Evolutionary conservation across 2,329 filamentous ascomycete species (phyloP).

Genomic region (Cytospora leucostoma): DNA sequence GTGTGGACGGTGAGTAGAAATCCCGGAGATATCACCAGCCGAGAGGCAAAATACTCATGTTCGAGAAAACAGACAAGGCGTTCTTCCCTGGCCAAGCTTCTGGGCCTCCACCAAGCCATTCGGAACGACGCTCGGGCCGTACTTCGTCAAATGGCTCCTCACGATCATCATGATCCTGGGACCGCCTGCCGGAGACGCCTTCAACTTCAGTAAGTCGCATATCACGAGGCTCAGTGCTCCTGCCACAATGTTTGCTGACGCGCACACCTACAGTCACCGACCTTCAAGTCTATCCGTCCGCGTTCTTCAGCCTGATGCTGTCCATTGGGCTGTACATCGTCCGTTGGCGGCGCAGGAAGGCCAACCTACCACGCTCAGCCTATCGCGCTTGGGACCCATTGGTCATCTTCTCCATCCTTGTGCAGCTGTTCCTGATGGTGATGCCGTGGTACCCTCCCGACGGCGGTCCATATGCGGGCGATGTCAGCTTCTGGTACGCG

Average conservation of each 20-base stretch:
- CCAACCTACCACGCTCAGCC: constrained; percentile 49
- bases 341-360: constrained; percentile 53
- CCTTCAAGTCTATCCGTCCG: constrained; percentile 58
- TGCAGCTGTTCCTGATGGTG: constrained; percentile 63
- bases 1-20: constrained; percentile 48
- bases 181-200: constrained; percentile 63
- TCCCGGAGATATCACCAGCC: too few relatives aligned
- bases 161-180: constrained; percentile 62
- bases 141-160: constrained; percentile 56
- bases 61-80: constrained; percentile 47
- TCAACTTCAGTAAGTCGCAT: constrained; percentile 54
- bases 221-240: too few relatives aligned
- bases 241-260: background rate
- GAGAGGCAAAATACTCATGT: background rate
- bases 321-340: constrained; percentile 59
- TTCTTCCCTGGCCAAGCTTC: constrained; percentile 58
- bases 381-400: constrained; percentile 62
- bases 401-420: constrained; percentile 59
- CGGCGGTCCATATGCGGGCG: constrained; percentile 59
- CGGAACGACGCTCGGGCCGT: constrained; percentile 62
- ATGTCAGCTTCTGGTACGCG: constrained; percentile 74
- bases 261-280: constrained; percentile 51
- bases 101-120: constrained; percentile 65
- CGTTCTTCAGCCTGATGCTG: constrained; percentile 60
- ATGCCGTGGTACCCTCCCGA: constrained; percentile 74